Evolutionary conservation across 2,329 filamentous ascomycete genomes (phyloP).

Genomic region (Ilyonectria mors-panacis): DNA sequence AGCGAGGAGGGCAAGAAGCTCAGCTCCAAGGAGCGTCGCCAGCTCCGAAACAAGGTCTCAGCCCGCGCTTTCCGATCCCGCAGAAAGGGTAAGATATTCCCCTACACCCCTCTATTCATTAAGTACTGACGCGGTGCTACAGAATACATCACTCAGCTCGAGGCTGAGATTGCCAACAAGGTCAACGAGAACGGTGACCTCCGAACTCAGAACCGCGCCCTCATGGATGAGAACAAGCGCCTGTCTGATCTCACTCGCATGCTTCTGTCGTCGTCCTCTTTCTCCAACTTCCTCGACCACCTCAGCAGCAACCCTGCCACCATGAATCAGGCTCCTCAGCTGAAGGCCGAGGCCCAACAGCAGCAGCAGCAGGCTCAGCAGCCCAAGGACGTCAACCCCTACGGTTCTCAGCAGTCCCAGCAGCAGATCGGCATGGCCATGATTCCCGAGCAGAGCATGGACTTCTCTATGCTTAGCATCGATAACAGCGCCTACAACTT

Average conservation of each 20-base stretch:
- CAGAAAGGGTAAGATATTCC: slow-evolving; percentile 84
- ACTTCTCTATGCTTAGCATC: slow-evolving; percentile 80
- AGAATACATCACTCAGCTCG: slow-evolving; percentile 98
- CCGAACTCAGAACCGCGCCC: slow-evolving; percentile 83
- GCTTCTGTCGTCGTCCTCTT: slow-evolving; percentile 84
- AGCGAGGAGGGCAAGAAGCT: slow-evolving; percentile 99
- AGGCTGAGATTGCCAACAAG: slow-evolving; percentile 88
- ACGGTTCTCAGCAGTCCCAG: slow-evolving; percentile 67
- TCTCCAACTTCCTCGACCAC: slow-evolving; percentile 84
- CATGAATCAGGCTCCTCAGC: slow-evolving; percentile 55
- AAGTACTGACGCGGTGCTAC: slow-evolving; percentile 36
- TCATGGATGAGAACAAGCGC: slow-evolving; percentile 89
- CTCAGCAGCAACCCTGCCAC: slow-evolving; percentile 73
- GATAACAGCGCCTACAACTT: slow-evolving; percentile 70
- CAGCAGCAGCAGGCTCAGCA: slow-evolving; percentile 65
- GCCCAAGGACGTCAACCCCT: slow-evolving; percentile 78
- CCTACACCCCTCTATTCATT: neutral
- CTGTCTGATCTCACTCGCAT: slow-evolving; percentile 84
- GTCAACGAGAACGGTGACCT: slow-evolving; percentile 87
- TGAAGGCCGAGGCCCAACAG: slow-evolving; percentile 59
- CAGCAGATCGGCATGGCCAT: slow-evolving; percentile 85
- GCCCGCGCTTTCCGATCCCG: slow-evolving; percentile 97
- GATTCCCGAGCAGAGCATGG: slow-evolving; percentile 84
- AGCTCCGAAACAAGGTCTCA: slow-evolving; percentile 99
- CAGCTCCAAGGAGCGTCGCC: slow-evolving; percentile 96